A percentile compares a stretch with the other conserved stretches of the same genome.
These are phyloP conservation scores for Cladorrhinum samala DNA, from an alignment of 495 filamentous ascomycete genomes.

Conservation along the genomic window DNA sequence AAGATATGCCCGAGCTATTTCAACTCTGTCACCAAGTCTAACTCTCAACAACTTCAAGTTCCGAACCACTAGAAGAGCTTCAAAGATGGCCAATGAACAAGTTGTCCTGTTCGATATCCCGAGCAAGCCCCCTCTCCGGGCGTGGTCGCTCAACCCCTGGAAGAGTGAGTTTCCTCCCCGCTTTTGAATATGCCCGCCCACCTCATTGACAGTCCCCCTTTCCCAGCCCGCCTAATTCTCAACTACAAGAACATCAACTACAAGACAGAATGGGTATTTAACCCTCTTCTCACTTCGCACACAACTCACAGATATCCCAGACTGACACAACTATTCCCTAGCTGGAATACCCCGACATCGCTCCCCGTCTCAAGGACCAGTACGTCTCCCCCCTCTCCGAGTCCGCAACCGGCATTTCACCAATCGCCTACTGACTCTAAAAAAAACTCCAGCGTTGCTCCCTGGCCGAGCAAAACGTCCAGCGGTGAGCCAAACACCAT, in stretches of 20 bases:
- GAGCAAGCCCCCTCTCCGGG: constrained; percentile 32
- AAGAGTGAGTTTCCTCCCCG: constrained; percentile 41
- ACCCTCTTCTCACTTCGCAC: not conserved
- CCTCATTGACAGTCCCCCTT: not conserved
- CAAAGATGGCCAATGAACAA: constrained; percentile 13
- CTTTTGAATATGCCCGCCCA: not conserved
- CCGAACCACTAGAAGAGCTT: too few relatives aligned
- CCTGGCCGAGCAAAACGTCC: not conserved
- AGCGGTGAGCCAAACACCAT: not conserved
- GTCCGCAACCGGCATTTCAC: not conserved
- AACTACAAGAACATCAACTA: constrained; percentile 61
- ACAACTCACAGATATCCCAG: not conserved
- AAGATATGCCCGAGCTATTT: too few relatives aligned
- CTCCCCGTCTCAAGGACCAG: constrained; percentile 24
- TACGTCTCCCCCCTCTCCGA: constrained; percentile 15
- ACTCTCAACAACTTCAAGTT: too few relatives aligned
- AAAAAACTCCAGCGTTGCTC: constrained; percentile 27
- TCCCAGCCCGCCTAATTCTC: constrained; percentile 52
- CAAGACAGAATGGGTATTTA: constrained; percentile 60
- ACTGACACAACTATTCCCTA: too few relatives aligned
- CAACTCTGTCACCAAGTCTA: too few relatives aligned
- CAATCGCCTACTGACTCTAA: not conserved
- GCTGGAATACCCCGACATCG: constrained; percentile 58
- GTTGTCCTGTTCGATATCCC: constrained; percentile 53
- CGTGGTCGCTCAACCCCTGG: constrained; percentile 59